Evolutionary conservation across 2,329 filamentous ascomycete genomes (phyloP), one percentile per base, ranked within the genome.

Genomic region (Pyrenochaeta sp.): DNA sequence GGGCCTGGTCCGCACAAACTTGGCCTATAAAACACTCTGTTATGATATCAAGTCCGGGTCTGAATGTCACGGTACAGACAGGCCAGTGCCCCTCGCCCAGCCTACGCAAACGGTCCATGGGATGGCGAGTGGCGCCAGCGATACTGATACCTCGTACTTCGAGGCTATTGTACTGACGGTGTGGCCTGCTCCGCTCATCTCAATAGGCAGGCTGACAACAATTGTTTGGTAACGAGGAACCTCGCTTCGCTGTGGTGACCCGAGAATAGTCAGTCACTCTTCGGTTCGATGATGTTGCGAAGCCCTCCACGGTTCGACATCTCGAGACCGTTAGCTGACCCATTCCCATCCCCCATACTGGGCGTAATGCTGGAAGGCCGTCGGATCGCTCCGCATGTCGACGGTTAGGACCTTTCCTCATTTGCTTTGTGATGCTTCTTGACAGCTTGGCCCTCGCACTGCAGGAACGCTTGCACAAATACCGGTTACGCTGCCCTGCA

Each of bases 301-400:
- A 50, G 50, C 36, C 47, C 45, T 50, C 22, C 40, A 53, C 43
- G 54, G 53, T 54, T 62, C 50, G 34, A 62, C 34, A 56, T 54
- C 54, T 57, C 30, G 36, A 55, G 40, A 43, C 52, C 44, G 52
- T 55, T 54, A 47, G 62, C 59, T 63, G 53, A 59, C 58, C 59
- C 58, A 69, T 70, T 54, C 59, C 52, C 53, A 61, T 52, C 47
- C 51, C 63, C 43, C 56, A 55, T 58, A 63, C 54, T 63, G 64
- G 61, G 61, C 49, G 48, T 55, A 59, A 64, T 58, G 53, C 56
- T 64, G 61, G 62, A 62, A 52, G 64, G 61, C 64, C 49, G 63
- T 60, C 71, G 68, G 68, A 68, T 74, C 68, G 67, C 68, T 69
- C 72, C 72, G 71, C 68, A 65, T 67, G 58, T 67, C 58, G 66